Percentiles rank a stretch among this genome's conserved stretches.
Conservation (phyloP, 1,284 basidiomycete species). For the Puccinia novopanici region DNA sequence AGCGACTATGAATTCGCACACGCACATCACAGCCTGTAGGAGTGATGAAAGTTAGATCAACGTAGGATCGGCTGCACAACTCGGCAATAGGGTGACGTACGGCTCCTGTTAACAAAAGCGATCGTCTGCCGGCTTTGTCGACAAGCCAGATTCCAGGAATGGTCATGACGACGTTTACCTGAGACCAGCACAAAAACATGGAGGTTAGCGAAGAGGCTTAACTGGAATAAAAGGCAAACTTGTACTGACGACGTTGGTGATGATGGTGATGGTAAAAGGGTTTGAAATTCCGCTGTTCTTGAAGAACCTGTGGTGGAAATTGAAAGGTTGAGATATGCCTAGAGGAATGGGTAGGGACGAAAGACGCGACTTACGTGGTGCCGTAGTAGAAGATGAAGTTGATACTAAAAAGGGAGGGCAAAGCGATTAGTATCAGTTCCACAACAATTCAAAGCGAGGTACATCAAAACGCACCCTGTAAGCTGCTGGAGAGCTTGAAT, state of each 20-base stretch:
- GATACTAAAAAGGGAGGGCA: neutral
- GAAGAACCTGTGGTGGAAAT: slow-evolving; percentile 50
- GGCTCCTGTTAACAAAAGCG: slow-evolving; percentile 73
- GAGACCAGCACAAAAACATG: too few relatives aligned
- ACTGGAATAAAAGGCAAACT: slow-evolving; percentile 63
- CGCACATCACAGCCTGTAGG: slow-evolving; percentile 16
- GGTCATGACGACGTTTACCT: slow-evolving; percentile 63
- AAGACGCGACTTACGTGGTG: slow-evolving; percentile 22
- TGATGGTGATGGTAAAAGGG: slow-evolving; percentile 63
- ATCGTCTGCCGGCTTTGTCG: slow-evolving; percentile 74
- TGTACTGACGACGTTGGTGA: slow-evolving; percentile 67
- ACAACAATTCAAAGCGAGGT: too few relatives aligned
- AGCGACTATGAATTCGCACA: slow-evolving; percentile 41
- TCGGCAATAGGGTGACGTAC: slow-evolving; percentile 59
- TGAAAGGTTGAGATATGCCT: slow-evolving; percentile 51
- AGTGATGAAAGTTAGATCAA: neutral
- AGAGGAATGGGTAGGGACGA: neutral
- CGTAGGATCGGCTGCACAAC: slow-evolving; percentile 63
- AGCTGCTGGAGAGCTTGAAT: slow-evolving; percentile 79
- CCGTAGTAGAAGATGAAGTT: slow-evolving; percentile 48
- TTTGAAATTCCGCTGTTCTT: slow-evolving; percentile 59
- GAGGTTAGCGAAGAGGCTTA: neutral
- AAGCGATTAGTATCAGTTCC: neutral
- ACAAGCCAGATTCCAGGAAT: slow-evolving; percentile 71
- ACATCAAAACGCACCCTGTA: slow-evolving; percentile 64